A percentile compares a stretch with the other conserved stretches of the same genome.
These are phyloP conservation scores for Purpureocillium lavendulum DNA, from an alignment of 2,329 filamentous ascomycete species.

Conservation along the genomic window DNA sequence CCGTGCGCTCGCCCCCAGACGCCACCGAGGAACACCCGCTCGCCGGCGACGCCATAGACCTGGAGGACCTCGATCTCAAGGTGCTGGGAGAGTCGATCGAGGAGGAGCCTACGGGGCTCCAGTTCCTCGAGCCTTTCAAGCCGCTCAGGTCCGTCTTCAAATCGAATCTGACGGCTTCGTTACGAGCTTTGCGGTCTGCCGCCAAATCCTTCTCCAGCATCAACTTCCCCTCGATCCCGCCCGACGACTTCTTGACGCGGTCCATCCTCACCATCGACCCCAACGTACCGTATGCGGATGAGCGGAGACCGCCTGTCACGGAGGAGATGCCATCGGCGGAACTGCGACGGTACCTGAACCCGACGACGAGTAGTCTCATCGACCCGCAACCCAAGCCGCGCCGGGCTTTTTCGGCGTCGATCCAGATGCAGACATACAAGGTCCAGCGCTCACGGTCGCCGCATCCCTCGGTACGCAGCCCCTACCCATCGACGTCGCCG, in stretches of 20 bases:
- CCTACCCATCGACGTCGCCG: constrained; percentile 21
- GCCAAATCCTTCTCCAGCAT: constrained; percentile 55
- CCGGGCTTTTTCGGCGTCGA: constrained; percentile 51
- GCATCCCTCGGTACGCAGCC: constrained; percentile 19
- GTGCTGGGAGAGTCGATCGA: constrained; percentile 12
- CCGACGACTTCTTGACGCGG: constrained; percentile 58
- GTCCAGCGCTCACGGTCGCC: constrained; percentile 39
- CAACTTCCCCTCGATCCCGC: constrained; percentile 54
- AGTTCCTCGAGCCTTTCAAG: constrained; percentile 30
- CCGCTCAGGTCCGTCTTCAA: constrained; percentile 54
- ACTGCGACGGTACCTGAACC: constrained; percentile 60
- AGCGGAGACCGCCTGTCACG: constrained; percentile 53
- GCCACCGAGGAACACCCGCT: constrained; percentile 43
- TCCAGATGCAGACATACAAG: constrained; percentile 66
- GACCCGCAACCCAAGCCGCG: constrained; percentile 19
- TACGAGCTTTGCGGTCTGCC: constrained; percentile 55
- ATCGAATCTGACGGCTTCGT: constrained; percentile 59
- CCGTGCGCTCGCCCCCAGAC: constrained; percentile 47
- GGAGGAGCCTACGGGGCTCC: constrained; percentile 23
- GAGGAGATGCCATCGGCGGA: constrained; percentile 59
- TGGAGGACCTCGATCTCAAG: constrained; percentile 34
- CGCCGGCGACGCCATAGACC: constrained; percentile 32
- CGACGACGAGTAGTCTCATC: constrained; percentile 36
- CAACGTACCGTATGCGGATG: constrained; percentile 57
- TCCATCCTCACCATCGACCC: constrained; percentile 62